phyloP scores from a whole-genome alignment of 1,284 basidiomycete genomes.

The Cutaneotrichosporon curvatum region DNA sequence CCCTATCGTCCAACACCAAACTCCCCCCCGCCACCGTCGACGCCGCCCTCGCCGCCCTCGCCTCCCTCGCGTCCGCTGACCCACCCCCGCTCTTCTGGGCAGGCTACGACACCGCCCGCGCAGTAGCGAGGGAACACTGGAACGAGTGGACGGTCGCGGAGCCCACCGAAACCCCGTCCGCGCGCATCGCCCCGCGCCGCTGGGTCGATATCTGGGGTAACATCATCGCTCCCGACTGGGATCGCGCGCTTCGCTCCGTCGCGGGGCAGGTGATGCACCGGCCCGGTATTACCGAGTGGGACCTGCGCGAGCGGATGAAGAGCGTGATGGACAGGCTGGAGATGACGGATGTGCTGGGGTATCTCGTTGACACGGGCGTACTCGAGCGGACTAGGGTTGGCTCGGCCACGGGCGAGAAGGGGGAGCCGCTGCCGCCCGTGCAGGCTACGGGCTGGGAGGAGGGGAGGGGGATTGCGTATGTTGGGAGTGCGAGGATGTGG shows the following conservation, averaged over 20 bases:
- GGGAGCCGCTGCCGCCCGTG: conserved; percentile 23
- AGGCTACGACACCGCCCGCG: conserved; percentile 55
- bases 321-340: conserved; percentile 68
- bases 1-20: conserved; percentile 7
- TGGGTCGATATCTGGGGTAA: conserved; percentile 68
- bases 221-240: conserved; percentile 59
- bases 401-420: neutral
- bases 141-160: neutral
- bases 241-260: conserved; percentile 60
- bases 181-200: conserved; percentile 7
- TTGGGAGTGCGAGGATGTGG: conserved; percentile 6
- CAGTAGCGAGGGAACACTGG: conserved; percentile 42
- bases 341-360: conserved; percentile 57
- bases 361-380: conserved; percentile 44
- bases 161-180: neutral
- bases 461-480: conserved; percentile 21
- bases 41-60: conserved; percentile 6
- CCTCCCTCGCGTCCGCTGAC: conserved; percentile 15
- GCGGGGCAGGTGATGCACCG: conserved; percentile 58
- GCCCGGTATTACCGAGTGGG: conserved; percentile 58
- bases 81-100: conserved; percentile 58
- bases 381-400: conserved; percentile 7
- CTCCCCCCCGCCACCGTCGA: conserved; percentile 10
- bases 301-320: conserved; percentile 60
- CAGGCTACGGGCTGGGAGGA: conserved; percentile 29